Base-by-base conservation (phyloP, 331 rosid species). In the Cydonia oblonga region DNA sequence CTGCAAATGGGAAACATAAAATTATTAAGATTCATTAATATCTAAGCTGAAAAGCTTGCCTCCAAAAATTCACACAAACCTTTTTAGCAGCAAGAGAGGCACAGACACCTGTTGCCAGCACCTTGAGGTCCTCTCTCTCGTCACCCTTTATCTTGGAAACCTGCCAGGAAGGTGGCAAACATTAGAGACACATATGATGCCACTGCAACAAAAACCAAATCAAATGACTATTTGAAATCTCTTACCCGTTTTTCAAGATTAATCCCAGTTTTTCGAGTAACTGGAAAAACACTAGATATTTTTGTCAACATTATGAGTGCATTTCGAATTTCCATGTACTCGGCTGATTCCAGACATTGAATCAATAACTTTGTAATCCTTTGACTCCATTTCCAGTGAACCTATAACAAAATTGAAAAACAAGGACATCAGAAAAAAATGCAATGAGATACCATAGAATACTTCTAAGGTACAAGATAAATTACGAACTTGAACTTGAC, bases 351-450 rank as follows among this genome's bases (percentile, higher is more conserved):
- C 75, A 95, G 84, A 86, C 99, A 95, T 83, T 91, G 97, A 79
- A 88, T 90, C 76, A 95, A 75, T 75, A 90, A 76, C 69, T 96
- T 84, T 13, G 99, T 95, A 60, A 95, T 95, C 84, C 99, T 91
- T 72, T 91, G 97, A 81, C 96, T 91, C 99, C 97, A 95, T 64
- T 95, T 95, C 99, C 99, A 95, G 84, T 91, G 97, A 67, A 95
- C 99, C 99, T 95, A 78, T 75, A 18, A 78, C 65, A 64, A 76
- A 75, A 11, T 6, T 25, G 30, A 44, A 14, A 56, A 22, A 42
- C 49, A 18, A 54, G 10, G 32, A 75, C 24, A 28, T 51, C 44
- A 57, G 28, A 32, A 40, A 9, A 28, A 60, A 67, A 56, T 16
- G 13, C 19, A 70, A 4, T 20, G 33, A 69, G 30, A 23, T 40